Evolutionary conservation across 768 basidiomycete species (phyloP).

Genomic region (Phylloporus sp.): DNA sequence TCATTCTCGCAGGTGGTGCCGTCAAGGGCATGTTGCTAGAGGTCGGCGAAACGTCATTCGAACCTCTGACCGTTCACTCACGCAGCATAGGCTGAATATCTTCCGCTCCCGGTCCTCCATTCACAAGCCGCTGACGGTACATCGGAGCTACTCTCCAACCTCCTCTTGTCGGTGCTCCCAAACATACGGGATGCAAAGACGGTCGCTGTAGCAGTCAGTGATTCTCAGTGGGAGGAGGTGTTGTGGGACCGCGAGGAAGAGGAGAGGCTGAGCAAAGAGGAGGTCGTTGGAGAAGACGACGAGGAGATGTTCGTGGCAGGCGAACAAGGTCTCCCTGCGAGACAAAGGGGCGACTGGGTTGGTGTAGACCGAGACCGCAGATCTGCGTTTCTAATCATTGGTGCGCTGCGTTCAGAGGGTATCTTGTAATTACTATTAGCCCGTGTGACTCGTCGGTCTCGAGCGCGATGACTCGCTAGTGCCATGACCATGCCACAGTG

Average conservation of each 20-base stretch:
- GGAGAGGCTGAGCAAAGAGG: conserved; percentile 30
- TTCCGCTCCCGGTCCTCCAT: conserved; percentile 66
- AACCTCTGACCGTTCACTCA: conserved; percentile 3
- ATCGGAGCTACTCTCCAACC: conserved; percentile 68
- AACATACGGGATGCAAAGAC: conserved; percentile 68
- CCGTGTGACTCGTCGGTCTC: too few relatives aligned
- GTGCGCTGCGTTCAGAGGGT: conserved; percentile 68
- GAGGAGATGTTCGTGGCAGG: conserved; percentile 63
- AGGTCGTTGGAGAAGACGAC: conserved; percentile 17
- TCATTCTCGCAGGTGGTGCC: conserved; percentile 66
- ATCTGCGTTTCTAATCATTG: conserved; percentile 75
- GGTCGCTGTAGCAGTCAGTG: conserved; percentile 72
- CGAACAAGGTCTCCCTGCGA: conserved; percentile 46
- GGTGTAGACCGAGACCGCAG: conserved; percentile 75
- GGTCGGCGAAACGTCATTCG: conserved; percentile 35
- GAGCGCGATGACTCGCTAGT: neutral
- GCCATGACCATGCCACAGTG: conserved; percentile 29
- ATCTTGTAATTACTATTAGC: conserved; percentile 39
- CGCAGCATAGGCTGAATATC: conserved; percentile 66
- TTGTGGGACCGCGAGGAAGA: conserved; percentile 71
- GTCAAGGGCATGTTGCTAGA: conserved; percentile 83
- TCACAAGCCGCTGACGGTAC: conserved; percentile 62
- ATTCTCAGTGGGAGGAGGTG: conserved; percentile 77
- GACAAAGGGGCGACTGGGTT: conserved; percentile 63
- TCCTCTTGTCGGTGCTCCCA: conserved; percentile 70